Conservation (phyloP, 768 basidiomycete genomes). For the Tulasnella sp. region DNA sequence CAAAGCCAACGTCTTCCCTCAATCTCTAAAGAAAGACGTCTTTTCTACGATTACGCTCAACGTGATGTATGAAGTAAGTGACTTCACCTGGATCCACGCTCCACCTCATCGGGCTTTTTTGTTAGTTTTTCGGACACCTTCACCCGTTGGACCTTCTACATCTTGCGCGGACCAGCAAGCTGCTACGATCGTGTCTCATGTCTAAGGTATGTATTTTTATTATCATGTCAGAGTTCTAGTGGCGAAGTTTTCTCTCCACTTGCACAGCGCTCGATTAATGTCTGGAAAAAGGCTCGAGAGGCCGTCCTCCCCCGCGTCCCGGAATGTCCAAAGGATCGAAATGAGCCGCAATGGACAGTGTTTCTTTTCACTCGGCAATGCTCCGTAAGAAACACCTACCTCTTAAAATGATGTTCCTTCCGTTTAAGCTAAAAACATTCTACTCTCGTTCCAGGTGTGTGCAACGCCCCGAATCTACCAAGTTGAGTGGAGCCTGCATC, state of each 20-base stretch:
- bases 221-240: background rate
- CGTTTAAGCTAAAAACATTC: too few species aligned
- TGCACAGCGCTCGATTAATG: background rate
- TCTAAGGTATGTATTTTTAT: background rate
- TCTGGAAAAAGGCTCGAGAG: background rate
- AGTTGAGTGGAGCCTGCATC: background rate
- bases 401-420: too few species aligned
- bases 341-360: constrained; percentile 19
- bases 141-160: background rate
- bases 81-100: too few species aligned
- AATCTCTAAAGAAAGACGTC: background rate
- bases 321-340: constrained; percentile 14
- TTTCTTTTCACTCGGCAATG: constrained; percentile 18
- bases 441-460: too few species aligned
- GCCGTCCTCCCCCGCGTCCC: background rate
- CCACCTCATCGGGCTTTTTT: too few species aligned
- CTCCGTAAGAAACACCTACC: too few species aligned
- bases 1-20: background rate
- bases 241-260: background rate
- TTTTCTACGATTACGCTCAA: background rate
- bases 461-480: too few species aligned
- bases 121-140: background rate
- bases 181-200: constrained; percentile 12
- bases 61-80: background rate
- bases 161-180: constrained; percentile 17